These are phyloP conservation scores for Dothideomycetidae sp. DNA, from an alignment of 2,329 filamentous ascomycete genomes.

Conservation along the genomic window DNA sequence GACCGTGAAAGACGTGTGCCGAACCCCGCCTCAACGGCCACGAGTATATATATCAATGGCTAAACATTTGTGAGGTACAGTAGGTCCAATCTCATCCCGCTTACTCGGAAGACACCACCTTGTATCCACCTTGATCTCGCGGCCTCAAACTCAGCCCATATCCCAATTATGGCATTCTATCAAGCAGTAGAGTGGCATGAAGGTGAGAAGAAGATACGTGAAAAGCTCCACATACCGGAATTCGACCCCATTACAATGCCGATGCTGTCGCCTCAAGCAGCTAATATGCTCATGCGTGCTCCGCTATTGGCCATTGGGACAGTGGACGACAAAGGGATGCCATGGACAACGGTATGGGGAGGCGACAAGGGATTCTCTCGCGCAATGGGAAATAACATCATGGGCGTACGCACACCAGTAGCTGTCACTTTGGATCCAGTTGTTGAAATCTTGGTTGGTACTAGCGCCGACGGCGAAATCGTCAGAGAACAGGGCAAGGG, in stretches of 20 bases:
- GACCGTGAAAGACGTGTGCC: too few relatives aligned
- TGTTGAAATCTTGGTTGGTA: slow-evolving; percentile 44
- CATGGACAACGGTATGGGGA: slow-evolving; percentile 71
- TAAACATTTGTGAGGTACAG: too few relatives aligned
- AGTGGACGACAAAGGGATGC: slow-evolving; percentile 48
- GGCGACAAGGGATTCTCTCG: slow-evolving; percentile 54
- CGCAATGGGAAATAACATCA: slow-evolving; percentile 45
- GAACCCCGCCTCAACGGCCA: too few relatives aligned
- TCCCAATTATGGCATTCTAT: slow-evolving; percentile 27
- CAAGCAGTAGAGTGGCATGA: slow-evolving; percentile 42
- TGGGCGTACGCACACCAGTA: slow-evolving; percentile 50
- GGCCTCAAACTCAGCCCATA: not conserved
- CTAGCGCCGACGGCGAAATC: slow-evolving; percentile 30
- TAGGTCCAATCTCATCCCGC: too few relatives aligned
- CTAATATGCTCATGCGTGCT: slow-evolving; percentile 44
- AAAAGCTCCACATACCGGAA: slow-evolving; percentile 43
- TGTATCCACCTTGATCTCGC: not conserved
- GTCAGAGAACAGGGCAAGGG: slow-evolving; percentile 26
- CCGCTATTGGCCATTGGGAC: slow-evolving; percentile 62
- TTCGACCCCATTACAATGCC: slow-evolving; percentile 52
- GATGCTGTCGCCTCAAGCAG: slow-evolving; percentile 48
- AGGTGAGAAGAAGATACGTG: slow-evolving; percentile 53
- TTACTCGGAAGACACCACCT: not conserved
- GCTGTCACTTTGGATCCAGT: slow-evolving; percentile 56
- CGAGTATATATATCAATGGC: too few relatives aligned